A percentile compares a stretch with the other conserved stretches of the same genome.
Evolutionary conservation across 208 protist genomes (phyloP).

Genomic region (Novymonas esmeraldas): DNA sequence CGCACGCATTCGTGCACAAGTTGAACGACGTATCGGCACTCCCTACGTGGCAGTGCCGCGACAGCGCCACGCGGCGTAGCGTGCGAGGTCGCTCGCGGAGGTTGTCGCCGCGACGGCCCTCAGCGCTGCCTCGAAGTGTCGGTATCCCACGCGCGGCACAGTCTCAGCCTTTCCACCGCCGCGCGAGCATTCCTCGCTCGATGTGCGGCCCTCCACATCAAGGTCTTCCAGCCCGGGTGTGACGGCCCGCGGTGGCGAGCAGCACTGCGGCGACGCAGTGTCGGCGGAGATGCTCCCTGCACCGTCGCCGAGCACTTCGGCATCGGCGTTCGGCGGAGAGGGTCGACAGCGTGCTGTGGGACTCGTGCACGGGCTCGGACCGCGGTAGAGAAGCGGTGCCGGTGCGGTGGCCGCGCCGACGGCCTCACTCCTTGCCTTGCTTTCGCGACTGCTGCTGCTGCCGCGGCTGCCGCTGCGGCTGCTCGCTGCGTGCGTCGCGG

Average conservation of each 20-base stretch:
- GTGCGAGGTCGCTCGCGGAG: conserved; percentile 14
- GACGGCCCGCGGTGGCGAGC: too few relatives aligned
- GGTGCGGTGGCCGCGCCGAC: conserved; percentile 1
- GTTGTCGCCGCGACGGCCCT: conserved; percentile 16
- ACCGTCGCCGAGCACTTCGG: conserved; percentile 2
- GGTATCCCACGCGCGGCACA: conserved; percentile 21
- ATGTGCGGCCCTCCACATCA: too few relatives aligned
- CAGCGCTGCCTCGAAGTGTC: conserved; percentile 33
- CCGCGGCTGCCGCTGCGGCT: conserved; percentile 2
- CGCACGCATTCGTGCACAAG: background rate
- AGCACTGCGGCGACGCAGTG: background rate
- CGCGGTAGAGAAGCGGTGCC: background rate
- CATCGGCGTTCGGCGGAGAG: background rate
- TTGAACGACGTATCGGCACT: too few relatives aligned
- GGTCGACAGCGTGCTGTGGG: background rate
- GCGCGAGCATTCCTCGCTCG: too few relatives aligned
- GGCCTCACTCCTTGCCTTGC: background rate
- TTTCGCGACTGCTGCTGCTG: background rate
- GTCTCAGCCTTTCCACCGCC: background rate
- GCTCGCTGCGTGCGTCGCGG: background rate
- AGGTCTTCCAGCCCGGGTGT: too few relatives aligned
- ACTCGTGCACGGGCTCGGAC: background rate
- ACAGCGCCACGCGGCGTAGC: conserved; percentile 24
- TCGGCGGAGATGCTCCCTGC: background rate
- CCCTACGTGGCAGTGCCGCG: background rate